Evolutionary conservation across 1,139 yeast genomes (phyloP).

Genomic region (Wickerhamomyces sp.): DNA sequence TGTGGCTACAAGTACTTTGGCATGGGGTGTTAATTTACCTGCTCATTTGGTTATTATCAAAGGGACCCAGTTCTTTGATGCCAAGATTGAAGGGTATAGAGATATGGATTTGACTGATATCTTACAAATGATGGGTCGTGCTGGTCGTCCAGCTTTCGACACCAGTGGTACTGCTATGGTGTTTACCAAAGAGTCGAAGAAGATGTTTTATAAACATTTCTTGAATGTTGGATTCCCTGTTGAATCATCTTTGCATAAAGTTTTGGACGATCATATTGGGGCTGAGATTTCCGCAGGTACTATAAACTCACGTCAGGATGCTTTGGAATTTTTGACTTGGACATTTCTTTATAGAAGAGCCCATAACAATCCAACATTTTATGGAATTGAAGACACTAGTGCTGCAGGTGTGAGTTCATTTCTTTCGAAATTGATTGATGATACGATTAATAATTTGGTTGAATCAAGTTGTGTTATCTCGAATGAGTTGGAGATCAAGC

Average conservation of each 20-base stretch:
- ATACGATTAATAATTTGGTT: conserved; percentile 58
- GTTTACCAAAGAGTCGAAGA: conserved; percentile 87
- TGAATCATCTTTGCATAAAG: conserved; percentile 90
- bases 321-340: conserved; percentile 91
- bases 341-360: conserved; percentile 91
- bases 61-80: conserved; percentile 63
- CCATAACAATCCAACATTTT: conserved; percentile 92
- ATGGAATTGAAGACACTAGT: conserved; percentile 73
- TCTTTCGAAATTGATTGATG: conserved; percentile 68
- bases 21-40: conserved; percentile 97
- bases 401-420: conserved; percentile 66
- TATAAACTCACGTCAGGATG: conserved; percentile 75
- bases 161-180: conserved; percentile 94
- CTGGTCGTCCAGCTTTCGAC: conserved; percentile 96
- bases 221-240: conserved; percentile 96
- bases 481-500: conserved; percentile 44
- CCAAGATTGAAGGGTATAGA: conserved; percentile 45
- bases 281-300: conserved; percentile 94
- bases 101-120: conserved; percentile 76
- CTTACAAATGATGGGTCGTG: conserved; percentile 63
- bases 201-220: conserved; percentile 90
- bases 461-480: conserved; percentile 67
- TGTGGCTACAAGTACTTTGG: conserved; percentile 91
- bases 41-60: conserved; percentile 91
- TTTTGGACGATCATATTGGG: conserved; percentile 90